Conservation (phyloP, 257 asterid genomes). For the Haberlea rhodopensis region DNA sequence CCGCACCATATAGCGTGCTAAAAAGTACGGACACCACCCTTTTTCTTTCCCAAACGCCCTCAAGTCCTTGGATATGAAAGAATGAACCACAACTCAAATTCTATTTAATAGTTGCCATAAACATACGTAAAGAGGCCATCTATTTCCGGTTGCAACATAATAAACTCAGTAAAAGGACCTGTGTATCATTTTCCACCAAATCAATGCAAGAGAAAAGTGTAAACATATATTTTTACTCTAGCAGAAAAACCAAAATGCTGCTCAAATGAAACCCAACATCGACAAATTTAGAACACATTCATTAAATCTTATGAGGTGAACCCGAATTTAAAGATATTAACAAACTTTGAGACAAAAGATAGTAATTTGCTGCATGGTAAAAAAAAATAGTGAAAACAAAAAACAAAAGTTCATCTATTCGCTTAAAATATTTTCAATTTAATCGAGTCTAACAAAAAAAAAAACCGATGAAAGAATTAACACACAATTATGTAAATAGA, state of each 20-base stretch:
- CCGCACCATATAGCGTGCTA: constrained; percentile 95
- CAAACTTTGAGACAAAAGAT: background rate
- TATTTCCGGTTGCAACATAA: background rate
- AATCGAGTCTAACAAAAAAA: background rate
- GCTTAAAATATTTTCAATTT: background rate
- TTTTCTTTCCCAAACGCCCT: constrained; percentile 73
- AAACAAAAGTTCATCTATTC: background rate
- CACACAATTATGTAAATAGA: background rate
- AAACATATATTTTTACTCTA: background rate
- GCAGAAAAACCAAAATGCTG: constrained; percentile 6
- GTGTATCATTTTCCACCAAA: constrained; percentile 8
- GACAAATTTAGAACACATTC: background rate
- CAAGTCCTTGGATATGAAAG: constrained; percentile 53
- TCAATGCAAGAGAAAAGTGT: constrained; percentile 15
- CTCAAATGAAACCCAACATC: constrained; percentile 8
- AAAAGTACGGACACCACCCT: constrained; percentile 96
- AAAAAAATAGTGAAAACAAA: background rate
- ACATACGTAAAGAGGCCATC: constrained; percentile 8
- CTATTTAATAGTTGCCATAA: background rate
- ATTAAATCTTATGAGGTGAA: background rate
- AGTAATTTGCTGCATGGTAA: too few relatives aligned
- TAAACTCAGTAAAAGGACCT: constrained; percentile 9
- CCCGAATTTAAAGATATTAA: background rate
- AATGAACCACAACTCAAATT: constrained; percentile 21
- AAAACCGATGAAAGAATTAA: background rate